Percentiles rank a stretch among this genome's conserved stretches.
phyloP scores from a whole-genome alignment of 106 monocot species.

The Platanthera zijinensis region DNA sequence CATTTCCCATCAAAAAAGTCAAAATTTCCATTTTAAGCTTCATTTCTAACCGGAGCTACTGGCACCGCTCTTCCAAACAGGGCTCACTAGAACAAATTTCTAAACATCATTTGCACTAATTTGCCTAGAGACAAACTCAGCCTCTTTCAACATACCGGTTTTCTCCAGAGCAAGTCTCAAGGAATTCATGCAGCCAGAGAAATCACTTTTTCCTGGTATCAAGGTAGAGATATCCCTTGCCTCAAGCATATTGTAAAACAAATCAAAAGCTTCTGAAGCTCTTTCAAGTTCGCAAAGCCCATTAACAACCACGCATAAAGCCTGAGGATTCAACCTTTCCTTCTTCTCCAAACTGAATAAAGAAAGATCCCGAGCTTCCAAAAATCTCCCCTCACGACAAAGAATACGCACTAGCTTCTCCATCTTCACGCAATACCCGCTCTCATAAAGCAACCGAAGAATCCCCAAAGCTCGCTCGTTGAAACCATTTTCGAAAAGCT shows the following conservation, averaged over 20 bases:
- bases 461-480: conserved; percentile 50
- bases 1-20: too few species aligned
- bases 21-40: too few species aligned
- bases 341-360: conserved; percentile 57
- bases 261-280: conserved; percentile 55
- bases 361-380: conserved; percentile 53
- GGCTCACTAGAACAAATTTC: background rate
- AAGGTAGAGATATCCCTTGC: conserved; percentile 12
- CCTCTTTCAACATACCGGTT: conserved; percentile 42
- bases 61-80: background rate
- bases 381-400: conserved; percentile 38
- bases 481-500: conserved; percentile 29
- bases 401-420: conserved; percentile 46
- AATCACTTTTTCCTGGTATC: background rate
- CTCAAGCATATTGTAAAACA: conserved; percentile 63
- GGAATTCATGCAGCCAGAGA: conserved; percentile 29
- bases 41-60: too few species aligned
- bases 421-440: conserved; percentile 71
- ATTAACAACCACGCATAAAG: conserved; percentile 26
- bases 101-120: conserved; percentile 9
- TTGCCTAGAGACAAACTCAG: conserved; percentile 59
- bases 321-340: conserved; percentile 19
- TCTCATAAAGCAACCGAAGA: conserved; percentile 40
- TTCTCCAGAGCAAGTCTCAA: conserved; percentile 42
- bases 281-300: conserved; percentile 49